Conservation (phyloP, 2,329 filamentous ascomycete species). For the Trichoderma atrobrunneum region DNA sequence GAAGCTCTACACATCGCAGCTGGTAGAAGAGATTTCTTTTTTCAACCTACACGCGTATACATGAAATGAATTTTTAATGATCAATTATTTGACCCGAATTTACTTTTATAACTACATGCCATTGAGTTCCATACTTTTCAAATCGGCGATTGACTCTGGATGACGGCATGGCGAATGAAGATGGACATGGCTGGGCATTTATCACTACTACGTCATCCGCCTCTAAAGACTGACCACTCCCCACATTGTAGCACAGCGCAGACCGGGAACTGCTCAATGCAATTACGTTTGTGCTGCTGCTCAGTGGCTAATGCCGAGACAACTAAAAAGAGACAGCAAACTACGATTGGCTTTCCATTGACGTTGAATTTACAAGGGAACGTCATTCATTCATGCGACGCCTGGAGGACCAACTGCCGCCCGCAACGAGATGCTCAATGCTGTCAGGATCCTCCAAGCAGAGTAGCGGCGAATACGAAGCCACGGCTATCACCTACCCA, state of each 20-base stretch:
- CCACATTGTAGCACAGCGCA: background rate
- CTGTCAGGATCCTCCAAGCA: background rate
- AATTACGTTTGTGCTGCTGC: background rate
- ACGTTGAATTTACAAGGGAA: background rate
- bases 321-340: background rate
- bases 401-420: background rate
- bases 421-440: background rate
- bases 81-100: background rate
- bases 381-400: slow-evolving; percentile 6
- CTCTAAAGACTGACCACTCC: background rate
- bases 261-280: background rate
- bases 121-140: background rate
- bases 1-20: background rate
- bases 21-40: background rate
- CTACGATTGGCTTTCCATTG: background rate
- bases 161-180: background rate
- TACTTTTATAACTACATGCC: background rate
- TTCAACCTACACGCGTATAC: background rate
- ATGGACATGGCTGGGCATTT: background rate
- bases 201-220: slow-evolving; percentile 19
- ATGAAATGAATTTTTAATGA: background rate
- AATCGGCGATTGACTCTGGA: background rate
- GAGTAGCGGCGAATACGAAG: background rate
- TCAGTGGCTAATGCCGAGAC: background rate
- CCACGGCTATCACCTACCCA: background rate